Evolutionary conservation across 2,329 filamentous ascomycete genomes (phyloP).

Genomic region (Fusarium nygamai): DNA sequence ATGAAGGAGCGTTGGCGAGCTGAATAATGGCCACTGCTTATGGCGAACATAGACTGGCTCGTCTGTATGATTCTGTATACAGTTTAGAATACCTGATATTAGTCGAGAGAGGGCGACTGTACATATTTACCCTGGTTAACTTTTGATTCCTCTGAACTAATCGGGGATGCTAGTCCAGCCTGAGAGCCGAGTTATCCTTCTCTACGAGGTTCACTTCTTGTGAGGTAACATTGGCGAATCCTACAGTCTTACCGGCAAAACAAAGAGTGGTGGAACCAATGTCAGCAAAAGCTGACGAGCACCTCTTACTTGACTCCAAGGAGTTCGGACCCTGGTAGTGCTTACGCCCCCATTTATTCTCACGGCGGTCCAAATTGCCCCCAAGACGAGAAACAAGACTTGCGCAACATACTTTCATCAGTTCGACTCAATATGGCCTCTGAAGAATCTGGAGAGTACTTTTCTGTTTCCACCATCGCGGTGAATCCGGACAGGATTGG

Average conservation of each 20-base stretch:
- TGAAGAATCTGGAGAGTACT: not conserved
- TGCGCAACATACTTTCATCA: not conserved
- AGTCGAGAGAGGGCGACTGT: not conserved
- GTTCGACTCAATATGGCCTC: not conserved
- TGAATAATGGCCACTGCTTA: too few species aligned
- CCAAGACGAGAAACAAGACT: rapidly evolving
- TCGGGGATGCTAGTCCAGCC: not conserved
- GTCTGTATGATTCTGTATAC: not conserved
- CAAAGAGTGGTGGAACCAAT: not conserved
- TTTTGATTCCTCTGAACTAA: not conserved
- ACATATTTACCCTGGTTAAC: too few species aligned
- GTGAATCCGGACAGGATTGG: not conserved
- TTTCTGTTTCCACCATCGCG: constrained; percentile 8
- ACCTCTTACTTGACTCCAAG: too few species aligned
- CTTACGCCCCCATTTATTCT: not conserved
- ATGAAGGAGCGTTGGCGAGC: not conserved
- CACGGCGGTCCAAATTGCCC: rapidly evolving
- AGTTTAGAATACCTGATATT: not conserved
- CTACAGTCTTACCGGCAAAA: not conserved
- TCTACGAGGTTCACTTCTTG: not conserved
- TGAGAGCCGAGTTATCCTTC: not conserved
- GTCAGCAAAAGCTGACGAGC: not conserved
- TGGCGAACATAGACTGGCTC: not conserved
- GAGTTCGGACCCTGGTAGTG: not conserved
- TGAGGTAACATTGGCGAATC: not conserved